Base-by-base conservation (phyloP, 331 rosid species). In the Malus hybrid region DNA sequence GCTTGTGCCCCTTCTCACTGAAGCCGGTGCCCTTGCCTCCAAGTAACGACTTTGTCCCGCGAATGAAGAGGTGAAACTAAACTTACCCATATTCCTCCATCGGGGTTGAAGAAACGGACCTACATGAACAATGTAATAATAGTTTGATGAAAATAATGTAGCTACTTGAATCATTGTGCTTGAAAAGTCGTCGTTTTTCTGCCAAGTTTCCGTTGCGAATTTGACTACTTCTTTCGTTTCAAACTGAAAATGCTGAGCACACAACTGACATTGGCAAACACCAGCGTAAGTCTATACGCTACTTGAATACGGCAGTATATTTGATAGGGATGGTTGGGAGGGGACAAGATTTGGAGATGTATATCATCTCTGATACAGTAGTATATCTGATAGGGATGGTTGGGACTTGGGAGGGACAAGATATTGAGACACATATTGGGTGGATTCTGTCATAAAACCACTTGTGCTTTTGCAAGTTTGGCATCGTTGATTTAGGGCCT, bases 1-100 rank as follows among this genome's bases (percentile, higher is more conserved):
- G 83, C 86, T 93, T 44, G 73, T 86, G 78, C 87, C 88, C 6
- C 92, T 93, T 84, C 98, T 93, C 72, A 80, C 46, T 60, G 87
- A 82, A 42, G 90, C 90, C 75, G 95, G 96, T 72, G 96, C 96
- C 2, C 83, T 88, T 3, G 83, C 85, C 71, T 85, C 44, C 28
- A 24, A 50, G 39, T 39, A 55, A 14, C 50, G 24, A 26, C 52
- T 71, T 32, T 2, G 19, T 32, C 10, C 14, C 57, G 3, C 28
- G 52, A 58, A 22, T 63, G 64, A 50, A 77, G 70, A 68, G 50
- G 30, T 60, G 71, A 63, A 70, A 36, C 28, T 24, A 63, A 2
- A 28, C 66, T 2, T 28, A 20, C 33, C 48, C 46, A 24, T 55
- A n/a, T 56, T 55, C 50, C 75, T n/a, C 5, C 4, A 12, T 53